phyloP scores from a whole-genome alignment of 768 basidiomycete genomes.

The Russula abietina region DNA sequence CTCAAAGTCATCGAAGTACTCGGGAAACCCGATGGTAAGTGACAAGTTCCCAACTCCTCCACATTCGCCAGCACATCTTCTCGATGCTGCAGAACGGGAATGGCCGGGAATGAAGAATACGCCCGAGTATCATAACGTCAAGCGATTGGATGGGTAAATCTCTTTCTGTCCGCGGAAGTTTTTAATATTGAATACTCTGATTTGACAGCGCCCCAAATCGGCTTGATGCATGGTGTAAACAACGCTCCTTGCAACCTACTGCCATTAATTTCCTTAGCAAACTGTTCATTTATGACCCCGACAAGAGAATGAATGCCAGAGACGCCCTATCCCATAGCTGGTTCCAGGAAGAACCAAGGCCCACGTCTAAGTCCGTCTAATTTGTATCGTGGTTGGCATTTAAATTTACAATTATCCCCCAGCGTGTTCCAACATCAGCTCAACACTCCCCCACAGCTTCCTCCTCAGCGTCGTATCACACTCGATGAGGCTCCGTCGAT shows the following conservation, averaged over 20 bases:
- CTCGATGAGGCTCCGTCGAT: conserved; percentile 89
- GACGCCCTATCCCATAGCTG: conserved; percentile 81
- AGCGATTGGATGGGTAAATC: conserved; percentile 65
- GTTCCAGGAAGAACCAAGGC: conserved; percentile 87
- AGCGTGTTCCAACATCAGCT: conserved; percentile 64
- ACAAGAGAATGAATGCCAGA: conserved; percentile 73
- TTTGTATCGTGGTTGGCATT: background rate
- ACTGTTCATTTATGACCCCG: conserved; percentile 89
- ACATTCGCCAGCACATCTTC: background rate
- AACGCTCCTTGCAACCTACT: conserved; percentile 49
- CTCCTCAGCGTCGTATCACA: conserved; percentile 83
- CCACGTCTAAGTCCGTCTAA: conserved; percentile 64
- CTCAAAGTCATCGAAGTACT: conserved; percentile 94
- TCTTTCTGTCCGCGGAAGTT: background rate
- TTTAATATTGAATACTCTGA: background rate
- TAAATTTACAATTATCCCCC: background rate
- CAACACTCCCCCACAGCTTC: conserved; percentile 57
- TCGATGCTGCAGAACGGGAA: conserved; percentile 54
- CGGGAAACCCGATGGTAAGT: conserved; percentile 78
- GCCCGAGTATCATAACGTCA: conserved; percentile 84
- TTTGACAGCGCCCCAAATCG: conserved; percentile 48
- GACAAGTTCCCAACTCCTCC: conserved; percentile 1
- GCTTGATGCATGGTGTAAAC: conserved; percentile 69
- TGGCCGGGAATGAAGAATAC: conserved; percentile 85
- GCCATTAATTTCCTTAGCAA: conserved; percentile 82